phyloP scores from a whole-genome alignment of 208 protist species.

The Leishmania tarentolae region DNA sequence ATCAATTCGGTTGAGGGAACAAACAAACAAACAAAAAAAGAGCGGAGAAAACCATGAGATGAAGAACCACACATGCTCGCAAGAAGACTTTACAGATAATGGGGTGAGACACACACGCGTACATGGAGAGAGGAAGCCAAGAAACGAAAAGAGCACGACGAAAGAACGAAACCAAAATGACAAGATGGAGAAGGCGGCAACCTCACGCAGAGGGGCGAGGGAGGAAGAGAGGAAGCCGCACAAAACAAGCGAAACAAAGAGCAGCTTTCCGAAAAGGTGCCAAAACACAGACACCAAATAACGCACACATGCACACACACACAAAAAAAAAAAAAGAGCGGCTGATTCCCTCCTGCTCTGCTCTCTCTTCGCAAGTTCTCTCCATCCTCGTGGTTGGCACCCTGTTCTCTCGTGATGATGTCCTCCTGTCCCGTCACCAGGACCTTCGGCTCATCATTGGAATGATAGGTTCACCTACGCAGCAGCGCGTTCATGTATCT shows the following conservation, averaged over 20 bases:
- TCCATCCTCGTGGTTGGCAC: not conserved
- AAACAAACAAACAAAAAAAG: not conserved
- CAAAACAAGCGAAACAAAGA: not conserved
- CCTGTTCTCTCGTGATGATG: not conserved
- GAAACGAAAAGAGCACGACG: not conserved
- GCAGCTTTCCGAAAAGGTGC: not conserved
- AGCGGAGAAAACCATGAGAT: not conserved
- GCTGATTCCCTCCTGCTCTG: not conserved
- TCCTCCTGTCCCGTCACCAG: not conserved
- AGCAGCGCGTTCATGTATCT: not conserved
- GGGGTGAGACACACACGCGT: not conserved
- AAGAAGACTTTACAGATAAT: not conserved
- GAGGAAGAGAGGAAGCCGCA: not conserved
- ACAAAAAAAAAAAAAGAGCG: not conserved
- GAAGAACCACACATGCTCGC: not conserved
- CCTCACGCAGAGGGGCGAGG: not conserved
- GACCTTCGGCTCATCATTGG: not conserved
- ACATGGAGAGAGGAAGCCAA: not conserved
- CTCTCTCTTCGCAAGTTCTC: not conserved
- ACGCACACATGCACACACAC: not conserved
- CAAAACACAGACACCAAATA: not conserved
- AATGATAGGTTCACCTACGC: not conserved
- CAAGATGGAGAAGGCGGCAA: not conserved
- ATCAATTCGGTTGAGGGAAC: not conserved
- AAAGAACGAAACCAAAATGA: not conserved